Evolutionary conservation across 345 rosid species (phyloP).

Genomic region (Populus davidiana): DNA sequence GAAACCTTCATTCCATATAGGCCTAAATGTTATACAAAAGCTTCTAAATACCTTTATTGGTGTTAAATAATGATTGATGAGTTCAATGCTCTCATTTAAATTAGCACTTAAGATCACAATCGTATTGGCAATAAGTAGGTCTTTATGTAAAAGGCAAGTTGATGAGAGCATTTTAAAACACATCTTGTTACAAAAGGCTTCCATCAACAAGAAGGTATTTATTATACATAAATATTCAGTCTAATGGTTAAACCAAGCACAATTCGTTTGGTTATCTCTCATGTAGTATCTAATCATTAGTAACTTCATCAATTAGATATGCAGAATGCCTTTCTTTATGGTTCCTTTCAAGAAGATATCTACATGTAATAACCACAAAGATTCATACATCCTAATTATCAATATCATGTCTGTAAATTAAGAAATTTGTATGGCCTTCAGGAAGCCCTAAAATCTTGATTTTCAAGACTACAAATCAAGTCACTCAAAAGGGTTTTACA

Average conservation of each 20-base stretch:
- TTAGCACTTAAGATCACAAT: too few relatives aligned
- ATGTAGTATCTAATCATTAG: too few relatives aligned
- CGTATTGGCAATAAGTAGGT: too few relatives aligned
- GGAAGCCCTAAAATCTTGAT: neutral
- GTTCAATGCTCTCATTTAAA: neutral
- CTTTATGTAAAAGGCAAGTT: neutral
- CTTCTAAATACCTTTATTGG: too few relatives aligned
- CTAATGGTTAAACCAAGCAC: neutral
- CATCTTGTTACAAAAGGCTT: too few relatives aligned
- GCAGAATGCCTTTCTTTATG: too few relatives aligned
- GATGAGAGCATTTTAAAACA: too few relatives aligned
- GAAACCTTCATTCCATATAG: neutral
- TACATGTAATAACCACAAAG: neutral
- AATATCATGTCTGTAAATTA: too few relatives aligned
- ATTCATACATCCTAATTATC: neutral
- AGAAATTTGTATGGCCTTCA: neutral
- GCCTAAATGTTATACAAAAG: neutral
- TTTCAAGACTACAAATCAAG: neutral
- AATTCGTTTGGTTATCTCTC: neutral
- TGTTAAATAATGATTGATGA: too few relatives aligned
- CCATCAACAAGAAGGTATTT: neutral
- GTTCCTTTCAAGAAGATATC: neutral
- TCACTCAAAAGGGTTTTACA: too few relatives aligned
- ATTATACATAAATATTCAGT: too few relatives aligned
- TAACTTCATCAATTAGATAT: too few relatives aligned